Base-by-base conservation (phyloP, 257 asterid genomes). In the Thymus quinquecostatus region DNA sequence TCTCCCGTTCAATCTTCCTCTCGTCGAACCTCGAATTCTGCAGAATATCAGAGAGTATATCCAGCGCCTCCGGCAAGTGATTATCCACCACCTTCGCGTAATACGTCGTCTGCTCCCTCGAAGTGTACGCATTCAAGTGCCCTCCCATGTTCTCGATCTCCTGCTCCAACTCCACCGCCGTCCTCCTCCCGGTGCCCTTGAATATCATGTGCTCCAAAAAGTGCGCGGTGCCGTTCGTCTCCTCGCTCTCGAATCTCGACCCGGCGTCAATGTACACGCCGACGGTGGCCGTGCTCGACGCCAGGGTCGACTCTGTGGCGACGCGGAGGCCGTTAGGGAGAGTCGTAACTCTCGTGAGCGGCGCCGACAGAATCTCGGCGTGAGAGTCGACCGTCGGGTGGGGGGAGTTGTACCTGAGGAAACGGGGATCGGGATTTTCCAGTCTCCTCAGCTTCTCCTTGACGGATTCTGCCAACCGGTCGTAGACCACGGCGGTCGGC, bases 131-230 rank as follows among this genome's bases (percentile, higher is more conserved):
- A 82, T 93, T 91, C 87, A 89, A 81, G 83, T 91, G 98, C 6
- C 96, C 97, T 1, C 97, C 97, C 89, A 93, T 89, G 75, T 91
- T 86, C 89, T 93, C 98, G 82, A 93, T 86, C 85, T 91, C 97
- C 85, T 91, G 93, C 84, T 94, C 97, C 83, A 94, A 70, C 1
- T 66, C 81, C 74, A 87, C 77, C 32, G 94, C 87, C 1, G 64
- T 71, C 72, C 97, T 81, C 81, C 64, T 86, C 81, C 84, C 84
- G 10, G 99, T 89, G 13, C 97, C 99, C 86, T 91, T 91, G 72
- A 89, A 89, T 58, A 94, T 94, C 99, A 94, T 91, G 69, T 94
- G 99, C 84, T 89, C 97, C 66, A 94, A 75, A 69, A 94, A 91
- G 72, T 94, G 97, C 0, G 99, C 97, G 3, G 97, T 94, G 41